These are phyloP conservation scores for Chaetomium globosum DNA, from an alignment of 2,329 filamentous ascomycete genomes.

Conservation along the genomic window DNA sequence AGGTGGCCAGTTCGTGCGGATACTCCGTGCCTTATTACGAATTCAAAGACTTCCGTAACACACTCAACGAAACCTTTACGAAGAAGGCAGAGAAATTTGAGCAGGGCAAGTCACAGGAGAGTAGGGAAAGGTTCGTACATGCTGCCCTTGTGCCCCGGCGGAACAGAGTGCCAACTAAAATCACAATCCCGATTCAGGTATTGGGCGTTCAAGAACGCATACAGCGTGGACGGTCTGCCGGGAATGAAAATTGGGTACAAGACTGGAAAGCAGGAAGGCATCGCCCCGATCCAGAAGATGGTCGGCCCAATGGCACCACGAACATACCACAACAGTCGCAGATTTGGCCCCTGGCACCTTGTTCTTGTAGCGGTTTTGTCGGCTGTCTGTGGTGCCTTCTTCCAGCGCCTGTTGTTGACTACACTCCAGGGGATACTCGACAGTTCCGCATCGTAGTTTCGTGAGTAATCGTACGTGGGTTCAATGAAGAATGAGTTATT, in stretches of 20 bases:
- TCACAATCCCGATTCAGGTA: constrained; percentile 37
- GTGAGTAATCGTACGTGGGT: too few relatives aligned
- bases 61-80: constrained; percentile 42
- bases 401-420: not conserved
- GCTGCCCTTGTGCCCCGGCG: not conserved
- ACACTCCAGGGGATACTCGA: not conserved
- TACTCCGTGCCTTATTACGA: constrained; percentile 47
- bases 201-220: constrained; percentile 48
- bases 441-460: not conserved
- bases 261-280: constrained; percentile 39
- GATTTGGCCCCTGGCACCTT: constrained; percentile 29
- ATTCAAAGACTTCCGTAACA: constrained; percentile 44
- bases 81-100: constrained; percentile 41
- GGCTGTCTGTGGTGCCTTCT: constrained; percentile 9
- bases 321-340: constrained; percentile 13
- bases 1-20: constrained; percentile 47
- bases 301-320: constrained; percentile 42
- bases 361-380: constrained; percentile 29
- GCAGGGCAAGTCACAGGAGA: constrained; percentile 43
- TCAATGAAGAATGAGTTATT: not conserved
- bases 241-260: constrained; percentile 43
- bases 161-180: not conserved
- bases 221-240: constrained; percentile 46
- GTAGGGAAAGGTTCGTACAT: constrained; percentile 40
- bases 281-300: constrained; percentile 47